Conservation (phyloP, 371 early-diverging fungal species). For the Mucor piriformis region DNA sequence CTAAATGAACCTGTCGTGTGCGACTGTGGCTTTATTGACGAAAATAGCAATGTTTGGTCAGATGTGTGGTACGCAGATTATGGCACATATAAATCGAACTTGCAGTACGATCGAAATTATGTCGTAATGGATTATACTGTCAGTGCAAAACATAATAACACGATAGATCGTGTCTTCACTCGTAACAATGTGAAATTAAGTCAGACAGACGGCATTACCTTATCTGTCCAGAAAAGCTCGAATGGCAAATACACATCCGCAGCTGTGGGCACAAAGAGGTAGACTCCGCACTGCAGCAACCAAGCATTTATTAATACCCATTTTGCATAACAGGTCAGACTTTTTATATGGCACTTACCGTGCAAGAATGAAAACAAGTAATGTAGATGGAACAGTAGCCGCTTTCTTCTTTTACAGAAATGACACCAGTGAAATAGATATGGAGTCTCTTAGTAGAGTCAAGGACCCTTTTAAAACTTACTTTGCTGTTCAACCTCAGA, state of each 20-base stretch:
- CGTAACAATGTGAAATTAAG: slow-evolving; percentile 35
- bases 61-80: slow-evolving; percentile 48
- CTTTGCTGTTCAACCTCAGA: slow-evolving; percentile 46
- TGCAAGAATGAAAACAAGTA: slow-evolving; percentile 32
- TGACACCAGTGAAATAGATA: slow-evolving; percentile 46
- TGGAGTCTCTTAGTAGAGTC: slow-evolving; percentile 40
- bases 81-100: slow-evolving; percentile 17
- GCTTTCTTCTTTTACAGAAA: slow-evolving; percentile 45
- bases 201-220: slow-evolving; percentile 20
- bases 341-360: slow-evolving; percentile 51
- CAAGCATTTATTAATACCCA: not conserved
- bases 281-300: too few species aligned
- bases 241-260: slow-evolving; percentile 28
- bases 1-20: slow-evolving; percentile 24
- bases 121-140: slow-evolving; percentile 43
- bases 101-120: slow-evolving; percentile 37
- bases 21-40: slow-evolving; percentile 47
- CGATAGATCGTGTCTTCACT: slow-evolving; percentile 37
- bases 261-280: slow-evolving; percentile 45
- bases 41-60: slow-evolving; percentile 36
- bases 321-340: slow-evolving; percentile 23
- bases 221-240: slow-evolving; percentile 20
- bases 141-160: slow-evolving; percentile 28
- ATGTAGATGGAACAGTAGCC: slow-evolving; percentile 43
- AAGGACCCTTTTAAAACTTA: slow-evolving; percentile 38